Percentiles rank a stretch among this genome's conserved stretches.
phyloP scores from a whole-genome alignment of 345 rosid species.

The Populus simonii region DNA sequence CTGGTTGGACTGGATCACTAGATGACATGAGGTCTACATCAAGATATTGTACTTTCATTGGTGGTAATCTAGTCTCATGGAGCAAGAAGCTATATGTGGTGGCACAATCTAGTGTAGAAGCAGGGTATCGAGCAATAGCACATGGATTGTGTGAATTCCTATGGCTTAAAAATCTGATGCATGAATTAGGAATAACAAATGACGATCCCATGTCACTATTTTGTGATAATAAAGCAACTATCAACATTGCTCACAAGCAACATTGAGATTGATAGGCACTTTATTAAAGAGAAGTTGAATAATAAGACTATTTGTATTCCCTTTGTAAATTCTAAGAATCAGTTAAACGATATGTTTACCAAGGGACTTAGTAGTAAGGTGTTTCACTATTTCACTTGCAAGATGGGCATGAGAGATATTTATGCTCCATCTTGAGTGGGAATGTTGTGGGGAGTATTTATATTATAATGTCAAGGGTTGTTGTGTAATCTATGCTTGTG shows the following conservation, averaged over 20 bases:
- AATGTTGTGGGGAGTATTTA: neutral
- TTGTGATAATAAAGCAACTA: neutral
- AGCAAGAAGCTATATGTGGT: neutral
- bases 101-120: neutral
- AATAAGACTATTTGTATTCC: neutral
- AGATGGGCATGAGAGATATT: neutral
- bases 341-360: neutral
- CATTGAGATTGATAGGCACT: neutral
- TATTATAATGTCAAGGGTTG: neutral
- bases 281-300: neutral
- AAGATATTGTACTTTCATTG: neutral
- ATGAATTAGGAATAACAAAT: neutral
- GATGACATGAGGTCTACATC: too few relatives aligned
- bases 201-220: neutral
- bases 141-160: neutral
- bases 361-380: neutral
- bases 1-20: too few relatives aligned
- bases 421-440: neutral
- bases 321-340: neutral
- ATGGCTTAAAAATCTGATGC: neutral
- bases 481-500: neutral
- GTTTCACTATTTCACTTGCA: neutral
- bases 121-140: neutral
- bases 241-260: neutral
- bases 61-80: neutral